Evolutionary conservation across 2,329 filamentous ascomycete genomes (phyloP), one percentile per base, ranked within the genome.

Genomic region (Microdochium paspali): DNA sequence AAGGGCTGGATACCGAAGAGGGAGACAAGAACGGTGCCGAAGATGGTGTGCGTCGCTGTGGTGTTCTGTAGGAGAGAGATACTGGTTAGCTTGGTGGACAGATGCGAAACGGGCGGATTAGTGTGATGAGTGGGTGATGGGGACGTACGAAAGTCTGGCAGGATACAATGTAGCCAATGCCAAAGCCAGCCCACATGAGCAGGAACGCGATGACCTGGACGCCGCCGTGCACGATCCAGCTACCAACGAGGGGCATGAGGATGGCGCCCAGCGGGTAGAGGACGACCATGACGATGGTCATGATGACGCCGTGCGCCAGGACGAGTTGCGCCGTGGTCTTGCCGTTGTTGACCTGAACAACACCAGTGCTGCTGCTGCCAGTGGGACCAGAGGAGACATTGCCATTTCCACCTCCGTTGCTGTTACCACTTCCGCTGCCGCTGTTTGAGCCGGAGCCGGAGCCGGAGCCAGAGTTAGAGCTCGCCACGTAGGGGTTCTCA

Each of bases 181-280:
- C 79, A 47, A 85, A 79, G 13, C 75, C 79, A 12, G 66, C 72
- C 69, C 81, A 80, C 73, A 84, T 79, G 32, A 72, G 62, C 15
- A 76, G 49, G 57, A 80, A 77, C 40, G 70, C 67, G 13, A 81
- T 47, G 2, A 68, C 54, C 60, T 85, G 82, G 63, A 76, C 73
- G 10, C 62, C 63, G 6, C 70, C 77, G 56, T 85, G 82, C n/a
- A 79, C 53, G 46, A 72, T 58, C 74, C 74, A 82, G 44, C 69
- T 76, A 42, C 76, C 73, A 6, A 81, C 51, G 3, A 83, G 51
- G 2, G 80, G 77, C 73, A 84, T 82, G 35, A 82, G 58, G 3
- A 79, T 64, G 9, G 80, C 71, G 4, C 80, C 82, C 2, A 82
- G 53, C 1, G 82, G 82, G 52, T 81, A 84, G 21, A 81, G 63